phyloP scores from a whole-genome alignment of 768 basidiomycete species.

The Pholiota conissans region DNA sequence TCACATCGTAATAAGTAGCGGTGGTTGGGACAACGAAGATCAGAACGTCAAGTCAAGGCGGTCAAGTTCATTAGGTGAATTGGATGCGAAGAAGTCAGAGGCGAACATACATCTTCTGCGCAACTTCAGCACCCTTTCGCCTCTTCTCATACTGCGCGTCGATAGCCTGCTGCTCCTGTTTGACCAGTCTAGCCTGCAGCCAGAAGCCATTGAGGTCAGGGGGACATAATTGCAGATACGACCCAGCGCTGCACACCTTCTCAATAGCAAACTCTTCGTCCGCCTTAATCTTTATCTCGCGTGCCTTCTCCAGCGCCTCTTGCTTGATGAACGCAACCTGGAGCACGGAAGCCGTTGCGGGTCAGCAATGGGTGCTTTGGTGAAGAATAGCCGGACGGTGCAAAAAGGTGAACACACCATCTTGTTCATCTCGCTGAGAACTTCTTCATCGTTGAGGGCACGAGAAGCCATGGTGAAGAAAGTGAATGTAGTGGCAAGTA shows the following conservation, averaged over 20 bases:
- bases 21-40: neutral
- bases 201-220: neutral
- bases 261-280: conserved; percentile 99
- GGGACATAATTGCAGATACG: neutral
- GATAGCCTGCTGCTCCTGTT: conserved; percentile 93
- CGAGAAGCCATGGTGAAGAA: conserved; percentile 58
- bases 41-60: neutral
- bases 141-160: conserved; percentile 96
- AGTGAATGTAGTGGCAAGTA: too few species aligned
- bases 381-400: neutral
- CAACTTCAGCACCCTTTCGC: conserved; percentile 87
- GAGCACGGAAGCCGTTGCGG: conserved; percentile 8
- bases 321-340: conserved; percentile 99
- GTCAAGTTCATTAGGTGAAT: neutral
- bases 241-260: conserved; percentile 56
- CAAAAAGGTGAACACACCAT: conserved; percentile 60
- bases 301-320: conserved; percentile 95
- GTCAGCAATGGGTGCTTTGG: neutral
- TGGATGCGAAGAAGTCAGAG: neutral
- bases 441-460: conserved; percentile 92
- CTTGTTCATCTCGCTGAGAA: conserved; percentile 97
- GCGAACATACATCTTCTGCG: conserved; percentile 87
- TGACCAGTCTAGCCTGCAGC: conserved; percentile 89
- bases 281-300: conserved; percentile 96
- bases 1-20: too few species aligned